Evolutionary conservation across 805 yeast genomes (phyloP).

Genomic region (Hanseniaspora valbyensis): DNA sequence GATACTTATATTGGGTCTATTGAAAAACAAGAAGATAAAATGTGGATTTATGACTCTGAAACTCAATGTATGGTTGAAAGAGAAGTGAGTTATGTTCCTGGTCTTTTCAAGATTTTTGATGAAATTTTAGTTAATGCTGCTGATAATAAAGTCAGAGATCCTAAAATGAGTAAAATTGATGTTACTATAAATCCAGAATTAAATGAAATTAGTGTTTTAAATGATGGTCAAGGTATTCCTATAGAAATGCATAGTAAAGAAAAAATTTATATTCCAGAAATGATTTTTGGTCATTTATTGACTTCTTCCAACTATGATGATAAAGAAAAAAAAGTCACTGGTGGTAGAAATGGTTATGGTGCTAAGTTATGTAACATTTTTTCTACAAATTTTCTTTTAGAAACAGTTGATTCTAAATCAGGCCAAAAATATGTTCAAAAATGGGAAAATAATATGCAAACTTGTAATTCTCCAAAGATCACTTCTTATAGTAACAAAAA

Average conservation of each 20-base stretch:
- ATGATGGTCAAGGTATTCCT: conserved; percentile 94
- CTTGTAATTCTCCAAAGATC: conserved; percentile 65
- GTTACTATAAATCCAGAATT: conserved; percentile 71
- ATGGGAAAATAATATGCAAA: conserved; percentile 82
- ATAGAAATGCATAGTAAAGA: conserved; percentile 87
- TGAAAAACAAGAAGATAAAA: conserved; percentile 62
- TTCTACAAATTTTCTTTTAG: conserved; percentile 74
- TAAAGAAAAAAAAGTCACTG: conserved; percentile 87
- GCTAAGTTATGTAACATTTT: conserved; percentile 95
- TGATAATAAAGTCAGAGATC: conserved; percentile 93
- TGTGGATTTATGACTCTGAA: conserved; percentile 77
- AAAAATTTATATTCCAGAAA: conserved; percentile 84
- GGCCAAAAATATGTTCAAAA: conserved; percentile 62
- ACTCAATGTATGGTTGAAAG: conserved; percentile 47
- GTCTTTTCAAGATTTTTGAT: conserved; percentile 89
- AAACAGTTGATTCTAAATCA: conserved; percentile 68
- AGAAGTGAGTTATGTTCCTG: conserved; percentile 78
- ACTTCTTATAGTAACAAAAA: conserved; percentile 35
- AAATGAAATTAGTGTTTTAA: conserved; percentile 66
- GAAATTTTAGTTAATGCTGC: conserved; percentile 97
- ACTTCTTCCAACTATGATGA: conserved; percentile 96
- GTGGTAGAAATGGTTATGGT: conserved; percentile 98
- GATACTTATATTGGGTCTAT: conserved; percentile 96
- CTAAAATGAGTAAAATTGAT: conserved; percentile 71
- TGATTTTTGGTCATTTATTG: conserved; percentile 87